Evolutionary conservation across 2,329 filamentous ascomycete genomes (phyloP), one percentile per base, ranked within the genome.

Genomic region (Phialophora macrospora): DNA sequence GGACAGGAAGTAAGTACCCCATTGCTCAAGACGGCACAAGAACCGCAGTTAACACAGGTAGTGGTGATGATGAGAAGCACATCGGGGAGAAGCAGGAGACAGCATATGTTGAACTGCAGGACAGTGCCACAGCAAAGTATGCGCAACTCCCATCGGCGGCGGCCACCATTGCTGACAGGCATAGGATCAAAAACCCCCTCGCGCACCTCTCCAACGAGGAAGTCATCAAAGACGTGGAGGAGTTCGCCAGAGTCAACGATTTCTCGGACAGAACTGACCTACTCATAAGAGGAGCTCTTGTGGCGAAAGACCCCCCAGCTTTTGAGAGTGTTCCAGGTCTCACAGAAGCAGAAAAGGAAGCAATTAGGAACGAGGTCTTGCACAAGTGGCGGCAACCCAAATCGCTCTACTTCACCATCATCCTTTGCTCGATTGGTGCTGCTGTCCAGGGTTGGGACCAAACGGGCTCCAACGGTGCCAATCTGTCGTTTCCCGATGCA

Each of bases 381-480:
- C 80, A 83, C 70, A 80, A 81, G 65, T 85, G 83, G 82, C 77
- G 77, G 11, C 82, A 84, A 67, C 82, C 83, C 2, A 70, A 66
- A 54, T 67, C 78, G 14, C 75, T 85, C 7, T 84, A 84, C 71
- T 78, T 81, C 63, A 83, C 81, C 8, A 82, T 85, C 67, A 78
- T 82, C 48, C 76, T 84, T 14, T 83, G 81, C 71, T 84, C 82
- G 1, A 78, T 85, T 52, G 83, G 80, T 49, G 82, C 82, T 58
- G 81, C 82, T 8, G 80, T 84, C 0, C 83, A 68, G 62, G 79
- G 79, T 32, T 84, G 82, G 82, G 82, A 83, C 75, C 82, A 84
- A 71, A 83, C 82, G 11, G 82, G 81, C n/a, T 79, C 79, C 24
- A 84, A 84, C 66, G 83, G 82, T 4, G 83, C 83, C 44, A 85